Percentiles rank a stretch among this genome's conserved stretches.
phyloP scores from a whole-genome alignment of 805 yeast species.

The Cyberlindnera misumaiensis region DNA sequence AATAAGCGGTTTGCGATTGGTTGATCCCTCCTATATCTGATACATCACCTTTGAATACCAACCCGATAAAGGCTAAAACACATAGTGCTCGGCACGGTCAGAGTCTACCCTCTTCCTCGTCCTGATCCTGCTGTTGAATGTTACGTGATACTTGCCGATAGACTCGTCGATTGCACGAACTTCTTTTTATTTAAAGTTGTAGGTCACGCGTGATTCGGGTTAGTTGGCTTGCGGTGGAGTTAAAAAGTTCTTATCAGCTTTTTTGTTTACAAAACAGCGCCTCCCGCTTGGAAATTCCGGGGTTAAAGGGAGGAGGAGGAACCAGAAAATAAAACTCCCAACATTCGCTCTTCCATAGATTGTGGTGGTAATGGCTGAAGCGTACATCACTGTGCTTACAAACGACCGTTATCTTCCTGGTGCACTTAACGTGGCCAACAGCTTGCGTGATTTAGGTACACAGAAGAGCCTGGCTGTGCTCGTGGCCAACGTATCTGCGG shows the following conservation, averaged over 20 bases:
- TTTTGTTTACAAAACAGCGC: background rate
- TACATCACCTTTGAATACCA: no score
- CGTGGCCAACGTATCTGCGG: slow-evolving; percentile 22
- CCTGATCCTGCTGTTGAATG: no score
- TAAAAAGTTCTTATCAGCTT: background rate
- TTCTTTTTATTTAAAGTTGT: no score
- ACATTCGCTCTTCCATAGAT: background rate
- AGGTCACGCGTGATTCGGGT: no score
- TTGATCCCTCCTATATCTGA: background rate
- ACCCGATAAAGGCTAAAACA: no score
- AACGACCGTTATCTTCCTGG: slow-evolving; percentile 48
- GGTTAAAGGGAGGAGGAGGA: background rate
- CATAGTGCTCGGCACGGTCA: no score
- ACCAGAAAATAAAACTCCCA: no score
- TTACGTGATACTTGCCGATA: no score
- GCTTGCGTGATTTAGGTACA: slow-evolving; percentile 22
- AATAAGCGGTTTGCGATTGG: background rate
- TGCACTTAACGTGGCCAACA: slow-evolving; percentile 39
- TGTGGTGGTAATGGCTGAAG: slow-evolving; percentile 19
- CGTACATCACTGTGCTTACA: slow-evolving; percentile 39
- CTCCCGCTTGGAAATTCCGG: background rate
- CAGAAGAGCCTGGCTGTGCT: slow-evolving; percentile 9
- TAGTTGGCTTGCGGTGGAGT: no score
- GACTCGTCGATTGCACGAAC: no score
- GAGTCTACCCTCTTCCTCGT: no score